Evolutionary conservation across 768 basidiomycete genomes (phyloP).

Genomic region (Phanerochaete carnosa): DNA sequence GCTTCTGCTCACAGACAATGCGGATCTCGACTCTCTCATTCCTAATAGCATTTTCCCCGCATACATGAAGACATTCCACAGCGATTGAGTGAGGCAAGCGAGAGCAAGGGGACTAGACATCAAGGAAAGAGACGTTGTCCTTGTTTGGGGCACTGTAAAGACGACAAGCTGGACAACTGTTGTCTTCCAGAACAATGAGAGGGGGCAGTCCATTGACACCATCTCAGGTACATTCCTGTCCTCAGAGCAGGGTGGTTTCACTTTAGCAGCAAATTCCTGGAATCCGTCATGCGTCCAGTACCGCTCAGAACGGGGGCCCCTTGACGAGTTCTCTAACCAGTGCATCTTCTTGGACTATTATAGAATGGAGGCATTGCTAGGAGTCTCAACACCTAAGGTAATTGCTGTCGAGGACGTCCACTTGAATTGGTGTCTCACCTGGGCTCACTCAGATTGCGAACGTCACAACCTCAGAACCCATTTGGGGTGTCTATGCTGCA

Average conservation of each 20-base stretch:
- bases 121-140: neutral
- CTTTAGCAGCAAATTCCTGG: neutral
- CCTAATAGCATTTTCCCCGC: neutral
- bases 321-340: too few species aligned
- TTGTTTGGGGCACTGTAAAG: conserved; percentile 5
- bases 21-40: neutral
- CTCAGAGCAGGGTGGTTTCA: neutral
- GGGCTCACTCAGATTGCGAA: too few species aligned
- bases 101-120: neutral
- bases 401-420: too few species aligned
- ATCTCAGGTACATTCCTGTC: neutral
- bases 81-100: neutral
- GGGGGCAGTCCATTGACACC: neutral
- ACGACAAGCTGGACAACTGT: conserved; percentile 6
- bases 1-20: neutral
- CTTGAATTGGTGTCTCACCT: too few species aligned
- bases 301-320: neutral
- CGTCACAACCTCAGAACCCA: too few species aligned
- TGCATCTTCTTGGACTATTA: too few species aligned
- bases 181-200: neutral
- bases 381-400: too few species aligned
- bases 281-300: neutral
- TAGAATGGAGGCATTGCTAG: too few species aligned
- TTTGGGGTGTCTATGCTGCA: neutral
- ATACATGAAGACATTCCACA: conserved; percentile 7